Evolutionary conservation across 345 rosid genomes (phyloP).

Genomic region (Sonneratia caseolaris): DNA sequence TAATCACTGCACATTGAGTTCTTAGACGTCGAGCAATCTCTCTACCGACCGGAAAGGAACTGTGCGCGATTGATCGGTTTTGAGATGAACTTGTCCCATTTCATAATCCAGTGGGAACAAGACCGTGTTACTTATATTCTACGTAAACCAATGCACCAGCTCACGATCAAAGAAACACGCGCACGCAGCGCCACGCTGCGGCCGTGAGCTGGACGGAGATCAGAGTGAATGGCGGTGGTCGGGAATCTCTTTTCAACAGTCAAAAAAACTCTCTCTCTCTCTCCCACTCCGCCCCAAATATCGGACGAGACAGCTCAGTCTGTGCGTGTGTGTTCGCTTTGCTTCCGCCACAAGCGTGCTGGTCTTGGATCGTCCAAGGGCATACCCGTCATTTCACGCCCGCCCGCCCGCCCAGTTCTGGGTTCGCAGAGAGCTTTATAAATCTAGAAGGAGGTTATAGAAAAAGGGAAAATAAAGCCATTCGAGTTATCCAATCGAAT

Average conservation of each 20-base stretch:
- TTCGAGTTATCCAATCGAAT: no score
- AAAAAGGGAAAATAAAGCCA: no score
- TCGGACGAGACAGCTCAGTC: conserved; percentile 37
- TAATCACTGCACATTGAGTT: no score
- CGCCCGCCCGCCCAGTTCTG: no score
- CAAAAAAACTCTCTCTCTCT: not conserved
- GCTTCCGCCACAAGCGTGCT: conserved; percentile 25
- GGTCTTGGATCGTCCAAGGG: conserved; percentile 4
- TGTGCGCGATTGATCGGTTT: no score
- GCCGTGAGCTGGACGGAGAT: conserved; percentile 1
- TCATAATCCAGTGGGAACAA: no score
- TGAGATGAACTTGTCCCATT: no score
- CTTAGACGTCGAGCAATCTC: no score
- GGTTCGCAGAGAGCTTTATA: not conserved
- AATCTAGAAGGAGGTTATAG: no score
- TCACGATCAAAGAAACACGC: not conserved
- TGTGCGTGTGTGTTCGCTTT: not conserved
- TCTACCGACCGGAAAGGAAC: no score
- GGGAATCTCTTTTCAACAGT: not conserved
- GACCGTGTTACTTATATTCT: no score
- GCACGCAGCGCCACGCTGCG: not conserved
- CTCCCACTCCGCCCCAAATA: conserved; percentile 14
- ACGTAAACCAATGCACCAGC: no score
- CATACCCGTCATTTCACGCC: conserved; percentile 12
- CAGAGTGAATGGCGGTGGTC: conserved; percentile 1